These are phyloP conservation scores for Lentinula sp. DNA, from an alignment of 768 basidiomycete species.

Conservation along the genomic window DNA sequence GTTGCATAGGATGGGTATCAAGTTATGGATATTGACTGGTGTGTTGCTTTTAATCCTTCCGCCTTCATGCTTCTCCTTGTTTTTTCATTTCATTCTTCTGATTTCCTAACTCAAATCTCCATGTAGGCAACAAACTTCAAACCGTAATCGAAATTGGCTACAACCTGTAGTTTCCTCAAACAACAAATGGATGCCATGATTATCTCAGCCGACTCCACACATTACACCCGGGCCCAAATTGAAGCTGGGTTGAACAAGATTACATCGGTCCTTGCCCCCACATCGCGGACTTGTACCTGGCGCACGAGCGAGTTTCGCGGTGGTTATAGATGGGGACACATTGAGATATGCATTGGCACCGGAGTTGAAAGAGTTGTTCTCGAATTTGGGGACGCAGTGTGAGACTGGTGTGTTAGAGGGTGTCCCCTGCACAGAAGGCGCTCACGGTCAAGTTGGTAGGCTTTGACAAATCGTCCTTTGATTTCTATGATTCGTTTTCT, in stretches of 20 bases:
- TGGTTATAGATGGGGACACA: slow-evolving; percentile 96
- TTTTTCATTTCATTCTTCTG: not conserved
- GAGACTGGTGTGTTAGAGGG: slow-evolving; percentile 98
- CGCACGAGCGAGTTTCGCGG: slow-evolving; percentile 75
- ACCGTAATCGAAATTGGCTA: slow-evolving; percentile 98
- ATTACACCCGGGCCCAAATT: slow-evolving; percentile 76
- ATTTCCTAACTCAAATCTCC: not conserved
- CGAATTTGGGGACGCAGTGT: slow-evolving; percentile 91
- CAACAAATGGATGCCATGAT: slow-evolving; percentile 97
- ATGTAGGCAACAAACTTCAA: slow-evolving; percentile 86
- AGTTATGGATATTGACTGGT: slow-evolving; percentile 97
- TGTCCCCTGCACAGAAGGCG: slow-evolving; percentile 98
- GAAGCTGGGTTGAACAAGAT: slow-evolving; percentile 95
- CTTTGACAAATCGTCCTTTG: too few species aligned
- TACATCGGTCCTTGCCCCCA: slow-evolving; percentile 67
- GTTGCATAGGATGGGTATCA: slow-evolving; percentile 90
- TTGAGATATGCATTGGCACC: slow-evolving; percentile 73
- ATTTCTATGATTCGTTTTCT: too few species aligned
- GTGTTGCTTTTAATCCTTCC: too few species aligned
- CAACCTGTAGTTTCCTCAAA: slow-evolving; percentile 91
- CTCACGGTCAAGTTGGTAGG: slow-evolving; percentile 83
- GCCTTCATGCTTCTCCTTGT: too few species aligned
- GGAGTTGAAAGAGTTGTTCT: slow-evolving; percentile 78
- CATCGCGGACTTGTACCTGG: slow-evolving; percentile 65
- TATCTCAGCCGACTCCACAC: slow-evolving; percentile 74